Evolutionary conservation across 768 basidiomycete genomes (phyloP).

Genomic region (Collybia sordida): DNA sequence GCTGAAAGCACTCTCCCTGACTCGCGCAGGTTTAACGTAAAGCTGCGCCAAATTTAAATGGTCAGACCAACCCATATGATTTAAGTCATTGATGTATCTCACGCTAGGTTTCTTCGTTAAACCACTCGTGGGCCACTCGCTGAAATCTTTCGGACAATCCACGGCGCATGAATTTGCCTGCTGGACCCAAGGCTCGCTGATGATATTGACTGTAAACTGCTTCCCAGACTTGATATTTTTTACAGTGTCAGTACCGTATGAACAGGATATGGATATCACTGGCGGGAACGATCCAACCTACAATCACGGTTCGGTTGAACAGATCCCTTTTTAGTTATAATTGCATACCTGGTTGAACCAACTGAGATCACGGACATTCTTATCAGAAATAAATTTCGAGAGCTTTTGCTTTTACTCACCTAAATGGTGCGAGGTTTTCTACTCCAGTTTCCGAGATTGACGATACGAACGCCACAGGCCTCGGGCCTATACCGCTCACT

Average conservation of each 20-base stretch:
- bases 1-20: conserved; percentile 62
- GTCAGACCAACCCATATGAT: not conserved
- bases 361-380: conserved; percentile 26
- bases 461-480: conserved; percentile 72
- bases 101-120: conserved; percentile 59
- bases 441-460: conserved; percentile 49
- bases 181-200: conserved; percentile 68
- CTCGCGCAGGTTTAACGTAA: conserved; percentile 51
- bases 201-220: conserved; percentile 71
- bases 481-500: conserved; percentile 56
- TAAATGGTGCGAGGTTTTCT: conserved; percentile 63
- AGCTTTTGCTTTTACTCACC: conserved; percentile 19
- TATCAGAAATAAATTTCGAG: not conserved
- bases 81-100: conserved; percentile 15
- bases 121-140: conserved; percentile 65
- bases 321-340: not conserved
- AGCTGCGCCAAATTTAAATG: conserved; percentile 22
- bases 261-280: conserved; percentile 53
- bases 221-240: conserved; percentile 63
- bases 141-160: conserved; percentile 50
- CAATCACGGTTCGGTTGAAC: conserved; percentile 23
- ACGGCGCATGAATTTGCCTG: conserved; percentile 53
- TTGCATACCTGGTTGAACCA: conserved; percentile 36
- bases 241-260: conserved; percentile 52
- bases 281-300: conserved; percentile 61